These are phyloP conservation scores for Pestalotiopsis sp. DNA, from an alignment of 2,329 filamentous ascomycete species.

Conservation along the genomic window DNA sequence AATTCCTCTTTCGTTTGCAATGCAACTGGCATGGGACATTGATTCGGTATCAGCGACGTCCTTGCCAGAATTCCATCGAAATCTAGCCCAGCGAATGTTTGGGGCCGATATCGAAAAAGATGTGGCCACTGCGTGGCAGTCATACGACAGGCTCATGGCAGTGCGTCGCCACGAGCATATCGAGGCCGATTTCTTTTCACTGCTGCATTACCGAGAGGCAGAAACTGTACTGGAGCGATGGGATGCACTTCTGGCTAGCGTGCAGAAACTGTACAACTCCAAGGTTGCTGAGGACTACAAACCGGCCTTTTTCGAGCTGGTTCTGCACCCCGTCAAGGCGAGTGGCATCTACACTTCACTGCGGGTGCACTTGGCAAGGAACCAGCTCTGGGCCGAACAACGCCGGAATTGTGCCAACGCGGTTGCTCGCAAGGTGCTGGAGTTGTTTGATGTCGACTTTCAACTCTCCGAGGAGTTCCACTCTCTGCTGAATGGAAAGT, in stretches of 20 bases:
- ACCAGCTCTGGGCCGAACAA: not conserved
- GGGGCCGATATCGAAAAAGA: conserved; percentile 1
- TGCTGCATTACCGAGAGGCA: not conserved
- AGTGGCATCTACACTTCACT: not conserved
- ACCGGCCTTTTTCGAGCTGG: not conserved
- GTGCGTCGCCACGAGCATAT: conserved; percentile 14
- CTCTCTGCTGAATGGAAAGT: not conserved
- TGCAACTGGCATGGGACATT: conserved; percentile 2
- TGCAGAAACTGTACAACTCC: not conserved
- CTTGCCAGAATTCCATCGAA: conserved; percentile 24
- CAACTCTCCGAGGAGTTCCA: conserved; percentile 1
- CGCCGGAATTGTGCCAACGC: not conserved
- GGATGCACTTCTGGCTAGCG: not conserved
- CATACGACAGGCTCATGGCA: not conserved
- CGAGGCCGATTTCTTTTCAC: conserved; percentile 1
- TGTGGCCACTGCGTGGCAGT: not conserved
- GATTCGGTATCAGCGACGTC: conserved; percentile 40
- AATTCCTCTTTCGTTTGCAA: not conserved
- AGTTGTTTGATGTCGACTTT: not conserved
- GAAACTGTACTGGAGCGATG: not conserved
- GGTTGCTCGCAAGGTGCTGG: not conserved
- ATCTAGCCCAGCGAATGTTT: not conserved
- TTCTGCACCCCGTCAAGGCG: not conserved
- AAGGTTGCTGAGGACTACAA: not conserved
- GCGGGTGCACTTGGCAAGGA: not conserved